Percentiles rank a stretch among this genome's conserved stretches.
phyloP scores from a whole-genome alignment of 2,329 filamentous ascomycete species.

The Tolypocladium capitatum region DNA sequence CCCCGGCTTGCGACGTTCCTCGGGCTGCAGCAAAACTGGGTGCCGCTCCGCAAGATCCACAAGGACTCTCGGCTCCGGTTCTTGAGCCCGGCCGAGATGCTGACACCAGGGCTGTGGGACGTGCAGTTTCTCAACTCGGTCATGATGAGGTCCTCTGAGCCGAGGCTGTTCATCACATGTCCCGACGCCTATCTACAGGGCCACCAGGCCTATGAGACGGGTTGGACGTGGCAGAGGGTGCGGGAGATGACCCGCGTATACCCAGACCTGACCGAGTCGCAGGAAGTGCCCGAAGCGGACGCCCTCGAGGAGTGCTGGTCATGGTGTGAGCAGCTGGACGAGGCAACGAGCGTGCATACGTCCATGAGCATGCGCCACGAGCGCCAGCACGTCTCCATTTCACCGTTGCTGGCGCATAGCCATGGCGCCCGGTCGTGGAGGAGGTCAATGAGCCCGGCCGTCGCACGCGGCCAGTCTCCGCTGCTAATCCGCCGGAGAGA shows the following conservation, averaged over 20 bases:
- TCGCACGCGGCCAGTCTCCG: conserved; percentile 27
- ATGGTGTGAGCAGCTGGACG: conserved; percentile 52
- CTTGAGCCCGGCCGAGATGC: conserved; percentile 56
- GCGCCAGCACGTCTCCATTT: conserved; percentile 26
- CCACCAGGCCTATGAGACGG: conserved; percentile 33
- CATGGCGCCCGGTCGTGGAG: conserved; percentile 11
- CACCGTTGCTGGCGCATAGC: conserved; percentile 24
- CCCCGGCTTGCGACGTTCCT: conserved; percentile 30
- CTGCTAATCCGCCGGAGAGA: conserved; percentile 23
- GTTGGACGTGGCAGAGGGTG: conserved; percentile 61
- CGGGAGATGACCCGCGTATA: conserved; percentile 47
- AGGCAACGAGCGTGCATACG: conserved; percentile 31
- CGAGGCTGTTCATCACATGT: conserved; percentile 63
- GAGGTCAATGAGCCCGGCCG: conserved; percentile 16
- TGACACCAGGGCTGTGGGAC: conserved; percentile 59
- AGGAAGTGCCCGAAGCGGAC: conserved; percentile 45
- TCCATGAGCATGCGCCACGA: conserved; percentile 28
- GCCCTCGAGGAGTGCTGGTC: conserved; percentile 54
- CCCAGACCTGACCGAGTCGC: conserved; percentile 27
- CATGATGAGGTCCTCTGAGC: conserved; percentile 56
- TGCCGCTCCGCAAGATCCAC: conserved; percentile 65
- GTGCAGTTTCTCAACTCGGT: conserved; percentile 57
- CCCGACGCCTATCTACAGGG: conserved; percentile 63
- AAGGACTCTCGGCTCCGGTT: conserved; percentile 62
- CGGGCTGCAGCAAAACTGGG: conserved; percentile 53